Evolutionary conservation across 192 early-diverging fungal species (phyloP), one percentile per base, ranked within the genome.

Genomic region (Mortierella alpina): DNA sequence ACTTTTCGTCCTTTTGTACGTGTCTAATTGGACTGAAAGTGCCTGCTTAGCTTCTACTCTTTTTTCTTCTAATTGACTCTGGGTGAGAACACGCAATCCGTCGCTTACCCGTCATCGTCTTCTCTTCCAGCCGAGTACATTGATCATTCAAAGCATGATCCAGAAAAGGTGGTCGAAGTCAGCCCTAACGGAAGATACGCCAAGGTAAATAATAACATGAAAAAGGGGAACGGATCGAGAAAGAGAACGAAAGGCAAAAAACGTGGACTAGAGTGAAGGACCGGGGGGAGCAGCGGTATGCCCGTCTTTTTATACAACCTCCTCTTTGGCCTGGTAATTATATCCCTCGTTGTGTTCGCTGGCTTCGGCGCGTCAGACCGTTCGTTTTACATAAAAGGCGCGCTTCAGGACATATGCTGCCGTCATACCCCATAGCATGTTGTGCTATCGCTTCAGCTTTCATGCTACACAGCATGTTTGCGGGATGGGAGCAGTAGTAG

Each of bases 81-180:
- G 22, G 47, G 51, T 13, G 20, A 23, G 12, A n/a, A 48, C 31
- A 22, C 22, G 14, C 7, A 11, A 57, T 55, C 17, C 23, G 55
- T 58, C 23, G 12, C 65, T 68, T 45, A 59, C 12, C 47, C 57
- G 18, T 57, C 23, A 1, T 57, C 59, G 17, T 31, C 40, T 45
- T 6, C 11, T 14, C 15, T 45, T 55, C 17, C 66, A 80, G 77
- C 77, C 45, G 77, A 80, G 52, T 80, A 80, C 60, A 68, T 85
- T 59, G 88, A 89, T 75, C 81, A 78, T 17, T 89, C 88, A 5
- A 82, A 82, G 65, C 84, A 85, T 18, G 85, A 87, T 77, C 73
- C 74, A 14, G 88, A 89, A 83, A 81, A 80, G 57, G 86, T 89
- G 14, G 84, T 89, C 55, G 88, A 89, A 84, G 83, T 85, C 10